A percentile compares a stretch with the other conserved stretches of the same genome.
Evolutionary conservation across 2,329 filamentous ascomycete species (phyloP).

Genomic region (Dothiorella sarmentorum): DNA sequence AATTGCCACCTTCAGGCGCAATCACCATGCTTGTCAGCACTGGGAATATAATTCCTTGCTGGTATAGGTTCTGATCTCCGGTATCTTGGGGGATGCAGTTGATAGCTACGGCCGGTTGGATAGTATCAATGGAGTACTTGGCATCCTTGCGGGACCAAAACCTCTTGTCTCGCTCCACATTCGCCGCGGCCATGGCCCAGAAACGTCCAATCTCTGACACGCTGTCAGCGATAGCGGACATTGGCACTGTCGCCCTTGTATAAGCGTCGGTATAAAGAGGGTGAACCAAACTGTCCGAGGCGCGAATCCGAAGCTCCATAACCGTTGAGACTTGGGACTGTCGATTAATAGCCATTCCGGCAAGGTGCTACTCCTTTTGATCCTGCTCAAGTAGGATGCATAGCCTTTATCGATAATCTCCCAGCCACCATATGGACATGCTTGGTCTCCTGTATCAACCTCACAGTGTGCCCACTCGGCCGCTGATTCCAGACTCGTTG

Average conservation of each 20-base stretch:
- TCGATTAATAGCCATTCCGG: not conserved
- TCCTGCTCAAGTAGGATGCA: not conserved
- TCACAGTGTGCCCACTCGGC: slow-evolving; percentile 3
- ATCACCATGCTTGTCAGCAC: not conserved
- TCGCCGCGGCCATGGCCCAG: not conserved
- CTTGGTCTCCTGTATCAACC: slow-evolving; percentile 18
- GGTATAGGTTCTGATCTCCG: not conserved
- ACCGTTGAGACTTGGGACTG: not conserved
- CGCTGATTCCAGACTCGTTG: not conserved
- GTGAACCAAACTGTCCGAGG: not conserved
- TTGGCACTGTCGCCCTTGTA: slow-evolving; percentile 15
- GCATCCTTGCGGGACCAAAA: not conserved
- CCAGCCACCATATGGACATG: slow-evolving; percentile 20
- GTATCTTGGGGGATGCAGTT: not conserved
- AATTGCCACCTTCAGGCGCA: not conserved
- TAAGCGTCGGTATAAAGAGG: not conserved
- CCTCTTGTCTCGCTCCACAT: not conserved
- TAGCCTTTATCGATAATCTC: slow-evolving; percentile 16
- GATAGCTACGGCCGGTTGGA: not conserved
- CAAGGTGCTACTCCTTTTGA: not conserved
- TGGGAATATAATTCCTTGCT: not conserved
- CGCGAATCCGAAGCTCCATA: not conserved
- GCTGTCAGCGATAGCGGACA: slow-evolving; percentile 15
- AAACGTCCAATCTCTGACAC: slow-evolving; percentile 1
- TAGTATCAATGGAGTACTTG: not conserved